Base-by-base conservation (phyloP, 129 eudicot genomes). In the Apium graveolens region DNA sequence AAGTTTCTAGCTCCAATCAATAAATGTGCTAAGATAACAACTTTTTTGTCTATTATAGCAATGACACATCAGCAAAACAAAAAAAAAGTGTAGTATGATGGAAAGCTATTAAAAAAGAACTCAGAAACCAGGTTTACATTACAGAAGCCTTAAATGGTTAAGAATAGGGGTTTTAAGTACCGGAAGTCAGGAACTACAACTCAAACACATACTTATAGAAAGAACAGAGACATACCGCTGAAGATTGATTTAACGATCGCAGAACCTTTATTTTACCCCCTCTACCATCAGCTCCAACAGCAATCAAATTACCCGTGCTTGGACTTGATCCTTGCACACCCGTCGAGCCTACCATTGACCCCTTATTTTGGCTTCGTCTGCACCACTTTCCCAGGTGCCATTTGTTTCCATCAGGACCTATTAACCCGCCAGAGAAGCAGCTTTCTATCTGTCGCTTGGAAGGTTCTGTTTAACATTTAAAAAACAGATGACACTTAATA, bases 231-330 rank as follows among this genome's bases (percentile, higher is more conserved):
- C 89, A 35, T 73, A 91, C 98, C 86, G 12, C 10, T 70, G 89
- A 84, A 29, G 87, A 24, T 21, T 60, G 87, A 85, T 76, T 84
- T 53, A 73, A 84, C 69, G 96, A 81, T 80, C 87, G 86, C 45
- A 95, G 79, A 76, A 90, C 87, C 85, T 91, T 91, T 18, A 88
- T 77, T 79, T 78, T 82, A 13, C 97, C 99, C 72, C 95, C 97
- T 84, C 93, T 90, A 21, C 99, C 99, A 86, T 92, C 99, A 49
- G 99, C 89, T 77, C 99, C 96, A 76, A 87, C 89, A 68, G 96
- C 87, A 74, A 92, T 92, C 80, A 92, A 82, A 66, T 87, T 83
- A 44, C 93, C 90, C 13, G 82, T 26, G 27, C 77, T 83, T 69
- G 86, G 72, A 78, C 49, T 80, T 68, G 88, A 85, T 76, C 75